Evolutionary conservation across 345 rosid genomes (phyloP).

Genomic region (Fremontodendron californicum): DNA sequence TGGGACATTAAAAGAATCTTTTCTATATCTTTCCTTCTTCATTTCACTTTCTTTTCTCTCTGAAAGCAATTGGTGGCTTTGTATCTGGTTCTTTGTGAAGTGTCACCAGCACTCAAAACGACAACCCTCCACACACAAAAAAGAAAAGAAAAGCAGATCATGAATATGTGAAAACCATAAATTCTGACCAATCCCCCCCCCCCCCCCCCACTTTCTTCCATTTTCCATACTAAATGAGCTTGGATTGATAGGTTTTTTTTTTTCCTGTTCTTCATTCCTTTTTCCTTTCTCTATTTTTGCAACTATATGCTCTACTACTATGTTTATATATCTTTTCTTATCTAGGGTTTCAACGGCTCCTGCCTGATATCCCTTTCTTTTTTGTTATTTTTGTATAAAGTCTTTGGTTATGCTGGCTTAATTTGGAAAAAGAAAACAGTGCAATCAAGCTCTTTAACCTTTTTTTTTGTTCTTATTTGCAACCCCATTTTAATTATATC

Average conservation of each 20-base stretch:
- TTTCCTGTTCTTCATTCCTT: not conserved
- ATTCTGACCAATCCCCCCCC: not conserved
- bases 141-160: not conserved
- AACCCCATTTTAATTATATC: not conserved
- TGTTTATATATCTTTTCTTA: not conserved
- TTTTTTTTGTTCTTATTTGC: not conserved
- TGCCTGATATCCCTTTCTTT: not conserved
- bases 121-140: not conserved
- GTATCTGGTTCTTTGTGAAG: not conserved
- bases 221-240: not conserved
- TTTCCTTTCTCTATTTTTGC: not conserved
- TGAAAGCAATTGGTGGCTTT: slow-evolving; percentile 2
- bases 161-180: not conserved
- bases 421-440: not conserved
- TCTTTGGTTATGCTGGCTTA: not conserved
- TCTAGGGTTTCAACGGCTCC: slow-evolving; percentile 13
- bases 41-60: not conserved
- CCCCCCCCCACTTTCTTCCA: not conserved
- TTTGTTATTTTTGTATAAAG: not conserved
- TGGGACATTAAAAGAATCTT: slow-evolving; percentile 1
- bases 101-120: not conserved
- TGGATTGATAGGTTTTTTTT: slow-evolving; percentile 3
- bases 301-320: not conserved
- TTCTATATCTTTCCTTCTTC: not conserved
- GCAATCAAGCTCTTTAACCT: not conserved